phyloP scores from a whole-genome alignment of 2,329 filamentous ascomycete species.

The Cryphonectria naterciae region DNA sequence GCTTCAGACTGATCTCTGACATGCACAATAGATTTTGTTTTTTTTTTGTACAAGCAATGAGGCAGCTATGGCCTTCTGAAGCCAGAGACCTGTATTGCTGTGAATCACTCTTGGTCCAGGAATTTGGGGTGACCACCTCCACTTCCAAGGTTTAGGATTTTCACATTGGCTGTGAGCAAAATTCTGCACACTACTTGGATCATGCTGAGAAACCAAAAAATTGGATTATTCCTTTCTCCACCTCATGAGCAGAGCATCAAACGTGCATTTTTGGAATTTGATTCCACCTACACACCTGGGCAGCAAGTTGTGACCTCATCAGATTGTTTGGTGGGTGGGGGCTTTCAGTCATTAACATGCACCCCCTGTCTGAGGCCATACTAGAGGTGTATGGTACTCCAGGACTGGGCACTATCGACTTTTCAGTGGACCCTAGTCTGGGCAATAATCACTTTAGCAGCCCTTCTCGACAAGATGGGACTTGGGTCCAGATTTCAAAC shows the following conservation, averaged over 20 bases:
- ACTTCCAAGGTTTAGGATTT: neutral
- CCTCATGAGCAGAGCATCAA: neutral
- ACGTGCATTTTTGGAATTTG: neutral
- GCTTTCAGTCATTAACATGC: neutral
- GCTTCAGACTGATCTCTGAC: neutral
- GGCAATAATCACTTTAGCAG: neutral
- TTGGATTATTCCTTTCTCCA: neutral
- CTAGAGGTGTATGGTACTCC: neutral
- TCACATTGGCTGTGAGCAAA: neutral
- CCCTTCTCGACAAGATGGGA: neutral
- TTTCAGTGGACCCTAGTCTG: neutral
- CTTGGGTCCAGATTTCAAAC: neutral
- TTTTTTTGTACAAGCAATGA: neutral
- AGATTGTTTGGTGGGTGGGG: neutral
- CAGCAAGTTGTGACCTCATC: neutral
- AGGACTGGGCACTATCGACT: neutral
- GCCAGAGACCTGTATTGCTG: neutral
- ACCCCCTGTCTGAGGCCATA: slow-evolving; percentile 1
- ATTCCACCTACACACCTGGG: neutral
- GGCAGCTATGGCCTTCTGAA: neutral
- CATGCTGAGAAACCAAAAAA: neutral
- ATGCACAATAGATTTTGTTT: neutral
- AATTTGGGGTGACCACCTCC: neutral
- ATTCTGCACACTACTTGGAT: neutral
- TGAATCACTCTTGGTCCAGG: neutral